Percentiles rank a stretch among this genome's conserved stretches.
phyloP scores from a whole-genome alignment of 768 basidiomycete genomes.

The Rhodotorula kratochvilovae region DNA sequence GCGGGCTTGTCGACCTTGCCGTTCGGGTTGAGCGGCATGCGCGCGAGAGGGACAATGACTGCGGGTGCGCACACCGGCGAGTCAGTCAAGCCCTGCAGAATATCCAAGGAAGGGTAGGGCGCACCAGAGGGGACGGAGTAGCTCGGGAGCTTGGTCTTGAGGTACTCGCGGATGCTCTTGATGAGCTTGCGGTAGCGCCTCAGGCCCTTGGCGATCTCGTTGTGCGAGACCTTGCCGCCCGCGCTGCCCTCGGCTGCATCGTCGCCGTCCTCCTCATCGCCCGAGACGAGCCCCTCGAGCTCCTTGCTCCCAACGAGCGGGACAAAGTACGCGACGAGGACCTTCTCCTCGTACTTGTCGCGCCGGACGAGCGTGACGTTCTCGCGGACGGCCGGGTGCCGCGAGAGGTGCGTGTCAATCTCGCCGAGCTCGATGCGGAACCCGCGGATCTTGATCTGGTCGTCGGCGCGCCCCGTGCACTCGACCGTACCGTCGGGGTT shows the following conservation, averaged over 20 bases:
- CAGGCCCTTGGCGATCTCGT: slow-evolving; percentile 68
- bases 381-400: slow-evolving; percentile 89
- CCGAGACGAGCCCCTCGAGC: slow-evolving; percentile 61
- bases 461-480: slow-evolving; percentile 93
- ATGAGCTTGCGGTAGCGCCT: slow-evolving; percentile 79
- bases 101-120: slow-evolving; percentile 45
- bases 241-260: slow-evolving; percentile 52
- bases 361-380: slow-evolving; percentile 94
- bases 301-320: slow-evolving; percentile 64
- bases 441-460: slow-evolving; percentile 98
- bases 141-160: slow-evolving; percentile 92
- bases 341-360: slow-evolving; percentile 99
- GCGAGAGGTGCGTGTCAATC: slow-evolving; percentile 90
- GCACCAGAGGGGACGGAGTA: slow-evolving; percentile 86
- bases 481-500: slow-evolving; percentile 87
- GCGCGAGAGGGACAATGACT: slow-evolving; percentile 90
- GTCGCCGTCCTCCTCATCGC: slow-evolving; percentile 50
- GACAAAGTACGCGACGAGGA: slow-evolving; percentile 94
- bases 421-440: slow-evolving; percentile 98
- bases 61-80: not conserved
- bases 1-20: slow-evolving; percentile 99
- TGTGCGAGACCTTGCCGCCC: slow-evolving; percentile 54
- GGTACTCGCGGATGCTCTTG: slow-evolving; percentile 85
- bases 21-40: slow-evolving; percentile 97
- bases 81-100: not conserved